Base-by-base conservation (phyloP, 306 rosid genomes). In the Cicer arietinum region DNA sequence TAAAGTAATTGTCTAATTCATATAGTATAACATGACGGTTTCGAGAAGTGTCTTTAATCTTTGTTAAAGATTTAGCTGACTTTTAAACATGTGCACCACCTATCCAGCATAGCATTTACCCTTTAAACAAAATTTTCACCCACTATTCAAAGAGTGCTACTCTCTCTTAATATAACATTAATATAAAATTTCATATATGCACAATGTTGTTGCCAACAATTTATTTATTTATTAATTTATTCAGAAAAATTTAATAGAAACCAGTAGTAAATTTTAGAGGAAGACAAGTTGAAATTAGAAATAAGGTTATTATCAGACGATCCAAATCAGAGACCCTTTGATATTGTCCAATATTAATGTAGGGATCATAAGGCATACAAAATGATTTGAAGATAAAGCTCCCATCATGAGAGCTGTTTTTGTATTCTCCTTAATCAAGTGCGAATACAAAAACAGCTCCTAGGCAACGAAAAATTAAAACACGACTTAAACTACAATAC, bases 391-490 rank as follows among this genome's bases (percentile, higher is more conserved):
- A 63, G 73, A 63, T 73, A 63, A 53, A 30, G 13, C 71, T 25
- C 48, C 68, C 69, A 59, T 68, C 71, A 74, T 61, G 45, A 30
- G 42, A n/a, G n/a, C n/a, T n/a, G n/a, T n/a, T n/a, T n/a, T n/a
- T n/a, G n/a, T n/a, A n/a, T n/a, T n/a, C 20, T 57, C 46, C 61
- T 68, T 59, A 52, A 63, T 67, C 47, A 58, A 47, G 44, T 69
- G 41, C 71, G 46, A 71, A 50, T 82, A 81, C 79, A 78, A 65
- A 60, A 77, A 75, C 72, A 53, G 66, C 72, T 70, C 59, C 44
- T 41, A 47, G 54, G 74, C 80, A 67, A 80, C 75, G 42, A 74
- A 37, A 37, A 82, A 81, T 78, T 78, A 81, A 61, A 76, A 76
- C 69, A 78, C 51, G 82, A 70, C 71, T 40, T 45, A 42, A 75